phyloP scores from a whole-genome alignment of 352 stramenopile species.

The Phytophthora sp. region DNA sequence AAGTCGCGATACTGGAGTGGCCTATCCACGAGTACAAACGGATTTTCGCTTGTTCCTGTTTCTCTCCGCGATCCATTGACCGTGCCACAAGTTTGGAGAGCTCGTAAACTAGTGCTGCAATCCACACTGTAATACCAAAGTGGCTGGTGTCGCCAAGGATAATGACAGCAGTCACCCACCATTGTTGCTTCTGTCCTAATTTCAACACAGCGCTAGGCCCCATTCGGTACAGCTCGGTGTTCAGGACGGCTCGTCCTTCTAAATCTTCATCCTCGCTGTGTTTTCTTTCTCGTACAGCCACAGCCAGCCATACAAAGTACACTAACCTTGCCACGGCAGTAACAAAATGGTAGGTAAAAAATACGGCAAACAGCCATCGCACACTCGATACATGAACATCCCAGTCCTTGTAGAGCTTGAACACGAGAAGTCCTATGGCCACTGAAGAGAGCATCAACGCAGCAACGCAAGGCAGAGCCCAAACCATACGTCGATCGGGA shows the following conservation, averaged over 20 bases:
- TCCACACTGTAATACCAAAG: conserved; percentile 42
- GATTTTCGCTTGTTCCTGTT: conserved; percentile 39
- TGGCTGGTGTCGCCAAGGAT: conserved; percentile 34
- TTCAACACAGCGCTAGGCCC: conserved; percentile 35
- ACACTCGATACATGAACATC: conserved; percentile 35
- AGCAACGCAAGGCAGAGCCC: conserved; percentile 23
- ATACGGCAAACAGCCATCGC: conserved; percentile 30
- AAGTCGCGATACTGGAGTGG: conserved; percentile 25
- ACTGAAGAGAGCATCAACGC: conserved; percentile 31
- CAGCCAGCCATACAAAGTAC: conserved; percentile 34
- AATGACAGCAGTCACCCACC: conserved; percentile 35
- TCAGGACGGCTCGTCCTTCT: conserved; percentile 8
- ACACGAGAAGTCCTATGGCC: conserved; percentile 28
- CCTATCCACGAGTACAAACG: conserved; percentile 32
- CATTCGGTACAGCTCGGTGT: conserved; percentile 35
- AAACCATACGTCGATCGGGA: conserved; percentile 42
- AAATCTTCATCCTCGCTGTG: conserved; percentile 5
- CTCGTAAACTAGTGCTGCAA: conserved; percentile 49
- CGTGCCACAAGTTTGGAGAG: conserved; percentile 38
- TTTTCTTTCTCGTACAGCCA: neutral
- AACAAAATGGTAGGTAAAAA: conserved; percentile 39
- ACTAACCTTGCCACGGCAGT: conserved; percentile 10
- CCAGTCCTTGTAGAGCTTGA: conserved; percentile 43
- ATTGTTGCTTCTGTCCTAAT: conserved; percentile 17
- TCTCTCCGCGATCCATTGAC: conserved; percentile 46